Conservation (phyloP, 225 moss, liverwort and hornwort species). For the Pleurozium schreberi region DNA sequence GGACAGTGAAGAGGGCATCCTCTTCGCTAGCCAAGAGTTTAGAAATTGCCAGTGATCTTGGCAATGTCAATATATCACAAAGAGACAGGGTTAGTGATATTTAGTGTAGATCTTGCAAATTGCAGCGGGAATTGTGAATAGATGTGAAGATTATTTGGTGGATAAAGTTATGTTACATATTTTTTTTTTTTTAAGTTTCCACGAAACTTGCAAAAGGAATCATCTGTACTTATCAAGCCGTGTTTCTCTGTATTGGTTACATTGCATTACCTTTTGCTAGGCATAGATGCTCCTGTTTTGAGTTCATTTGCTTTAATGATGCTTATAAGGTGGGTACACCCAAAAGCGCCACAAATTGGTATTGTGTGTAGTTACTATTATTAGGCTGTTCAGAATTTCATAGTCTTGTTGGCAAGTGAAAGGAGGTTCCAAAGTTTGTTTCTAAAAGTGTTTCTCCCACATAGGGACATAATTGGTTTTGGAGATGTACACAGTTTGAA, state of each 20-base stretch:
- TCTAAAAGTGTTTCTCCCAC: too few species aligned
- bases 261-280: not conserved
- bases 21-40: constrained; percentile 21
- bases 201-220: too few species aligned
- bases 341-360: too few species aligned
- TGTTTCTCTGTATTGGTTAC: not conserved
- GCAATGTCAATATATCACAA: constrained; percentile 4
- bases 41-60: constrained; percentile 29
- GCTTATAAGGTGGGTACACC: too few species aligned
- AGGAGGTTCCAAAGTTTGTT: too few species aligned
- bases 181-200: too few species aligned
- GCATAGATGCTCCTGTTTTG: not conserved
- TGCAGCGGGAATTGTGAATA: constrained; percentile 39
- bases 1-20: not conserved
- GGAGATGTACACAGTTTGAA: too few species aligned
- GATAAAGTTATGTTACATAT: constrained; percentile 4
- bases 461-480: too few species aligned
- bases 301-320: not conserved
- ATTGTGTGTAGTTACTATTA: too few species aligned
- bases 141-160: constrained; percentile 36
- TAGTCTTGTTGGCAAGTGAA: too few species aligned
- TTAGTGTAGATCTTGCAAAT: constrained; percentile 10
- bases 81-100: not conserved
- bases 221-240: too few species aligned
- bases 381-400: too few species aligned